Conservation (phyloP, 805 yeast genomes). For the Saccharomycopsis malanga region DNA sequence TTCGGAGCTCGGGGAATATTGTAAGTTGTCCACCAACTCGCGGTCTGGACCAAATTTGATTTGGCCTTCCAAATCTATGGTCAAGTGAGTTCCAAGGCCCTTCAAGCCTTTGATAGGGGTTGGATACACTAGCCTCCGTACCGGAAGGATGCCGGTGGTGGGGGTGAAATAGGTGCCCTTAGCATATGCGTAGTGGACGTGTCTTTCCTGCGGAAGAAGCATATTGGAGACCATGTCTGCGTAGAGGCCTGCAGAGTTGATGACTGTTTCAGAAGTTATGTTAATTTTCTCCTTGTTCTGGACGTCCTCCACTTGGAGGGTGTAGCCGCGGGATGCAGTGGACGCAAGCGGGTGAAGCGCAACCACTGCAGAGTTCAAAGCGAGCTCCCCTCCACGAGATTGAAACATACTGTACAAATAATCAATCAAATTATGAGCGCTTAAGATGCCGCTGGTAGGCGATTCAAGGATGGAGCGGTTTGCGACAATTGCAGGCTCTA, state of each 20-base stretch:
- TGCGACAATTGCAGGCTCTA: constrained; percentile 67
- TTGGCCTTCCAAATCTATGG: constrained; percentile 75
- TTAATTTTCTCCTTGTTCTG: constrained; percentile 27
- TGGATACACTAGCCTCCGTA: constrained; percentile 63
- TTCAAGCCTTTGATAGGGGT: constrained; percentile 63
- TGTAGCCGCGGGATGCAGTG: constrained; percentile 18
- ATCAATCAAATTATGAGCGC: constrained; percentile 70
- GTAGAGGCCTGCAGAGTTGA: constrained; percentile 75
- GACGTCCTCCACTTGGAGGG: constrained; percentile 25
- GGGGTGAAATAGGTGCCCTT: constrained; percentile 78
- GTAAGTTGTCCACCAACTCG: constrained; percentile 58
- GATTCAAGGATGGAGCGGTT: constrained; percentile 56
- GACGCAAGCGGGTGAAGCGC: constrained; percentile 27
- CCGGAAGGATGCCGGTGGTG: constrained; percentile 33
- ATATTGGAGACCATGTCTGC: constrained; percentile 69
- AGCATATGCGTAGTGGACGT: constrained; percentile 57
- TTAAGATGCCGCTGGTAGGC: constrained; percentile 78
- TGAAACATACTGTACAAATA: constrained; percentile 51
- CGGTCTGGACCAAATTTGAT: constrained; percentile 84
- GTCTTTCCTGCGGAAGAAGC: constrained; percentile 56
- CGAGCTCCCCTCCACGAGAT: constrained; percentile 52
- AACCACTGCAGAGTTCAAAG: constrained; percentile 52
- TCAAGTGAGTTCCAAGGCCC: constrained; percentile 85
- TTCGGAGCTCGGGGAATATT: constrained; percentile 40
- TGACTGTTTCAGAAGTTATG: constrained; percentile 48